A percentile compares a stretch with the other conserved stretches of the same genome.
These are phyloP conservation scores for Neofusicoccum sp. DNA, from an alignment of 2,329 filamentous ascomycete genomes.

Conservation along the genomic window DNA sequence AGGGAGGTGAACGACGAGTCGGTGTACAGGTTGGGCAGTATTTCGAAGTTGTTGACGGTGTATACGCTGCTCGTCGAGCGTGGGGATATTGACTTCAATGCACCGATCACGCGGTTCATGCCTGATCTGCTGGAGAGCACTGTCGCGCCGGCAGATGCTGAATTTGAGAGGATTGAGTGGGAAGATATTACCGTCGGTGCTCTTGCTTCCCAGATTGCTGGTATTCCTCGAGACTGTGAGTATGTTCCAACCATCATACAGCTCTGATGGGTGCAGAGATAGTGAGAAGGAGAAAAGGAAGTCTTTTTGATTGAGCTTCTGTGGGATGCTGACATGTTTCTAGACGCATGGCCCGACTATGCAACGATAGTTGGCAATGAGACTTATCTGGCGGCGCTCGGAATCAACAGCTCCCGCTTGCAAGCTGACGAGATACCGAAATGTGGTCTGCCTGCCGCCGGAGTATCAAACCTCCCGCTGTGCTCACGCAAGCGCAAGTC, in stretches of 20 bases:
- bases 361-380: neutral
- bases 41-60: conserved; percentile 51
- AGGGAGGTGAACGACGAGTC: conserved; percentile 34
- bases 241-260: neutral
- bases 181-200: conserved; percentile 23
- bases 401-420: conserved; percentile 25
- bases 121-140: conserved; percentile 35
- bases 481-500: neutral
- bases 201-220: conserved; percentile 16
- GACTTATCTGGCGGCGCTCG: neutral
- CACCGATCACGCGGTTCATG: conserved; percentile 47
- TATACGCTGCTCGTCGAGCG: conserved; percentile 46
- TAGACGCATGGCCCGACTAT: neutral
- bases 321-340: neutral
- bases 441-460: neutral
- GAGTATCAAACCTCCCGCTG: neutral
- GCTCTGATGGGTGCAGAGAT: too few relatives aligned
- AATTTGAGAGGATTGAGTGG: conserved; percentile 10
- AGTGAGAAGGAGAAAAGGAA: neutral
- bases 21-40: conserved; percentile 47
- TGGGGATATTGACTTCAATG: conserved; percentile 45
- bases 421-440: neutral
- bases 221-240: conserved; percentile 1
- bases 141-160: neutral
- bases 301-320: neutral